Evolutionary conservation across 805 yeast genomes (phyloP).

Genomic region (Ogataea ganodermae): DNA sequence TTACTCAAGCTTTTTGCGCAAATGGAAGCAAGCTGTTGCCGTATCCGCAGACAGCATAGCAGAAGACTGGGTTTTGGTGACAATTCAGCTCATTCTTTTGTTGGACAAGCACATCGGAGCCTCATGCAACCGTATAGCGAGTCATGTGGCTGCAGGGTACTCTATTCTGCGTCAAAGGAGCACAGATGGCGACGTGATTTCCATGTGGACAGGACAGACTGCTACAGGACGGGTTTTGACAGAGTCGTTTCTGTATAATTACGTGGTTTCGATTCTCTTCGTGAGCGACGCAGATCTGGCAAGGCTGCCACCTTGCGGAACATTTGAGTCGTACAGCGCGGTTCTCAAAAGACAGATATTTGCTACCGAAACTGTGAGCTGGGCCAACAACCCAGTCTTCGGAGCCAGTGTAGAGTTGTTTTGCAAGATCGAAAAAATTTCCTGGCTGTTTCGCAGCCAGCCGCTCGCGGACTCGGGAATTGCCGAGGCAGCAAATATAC

Average conservation of each 20-base stretch:
- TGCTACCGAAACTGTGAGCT: conserved; percentile 1
- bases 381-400: conserved; percentile 16
- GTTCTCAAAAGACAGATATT: conserved; percentile 1
- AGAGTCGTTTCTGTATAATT: conserved; percentile 15
- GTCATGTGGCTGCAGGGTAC: conserved; percentile 8
- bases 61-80: conserved; percentile 12
- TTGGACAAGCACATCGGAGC: conserved; percentile 15
- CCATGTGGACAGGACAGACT: neutral
- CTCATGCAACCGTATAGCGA: conserved; percentile 1
- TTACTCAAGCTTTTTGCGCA: conserved; percentile 3
- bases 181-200: neutral
- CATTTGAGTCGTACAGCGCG: neutral
- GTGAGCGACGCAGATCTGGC: conserved; percentile 2
- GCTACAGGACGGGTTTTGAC: conserved; percentile 10
- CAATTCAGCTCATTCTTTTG: conserved; percentile 10
- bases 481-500: neutral
- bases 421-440: conserved; percentile 9
- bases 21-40: conserved; percentile 5
- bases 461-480: neutral
- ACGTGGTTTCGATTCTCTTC: conserved; percentile 12
- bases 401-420: conserved; percentile 13
- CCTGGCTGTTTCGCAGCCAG: conserved; percentile 11
- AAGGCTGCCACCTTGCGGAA: conserved; percentile 7
- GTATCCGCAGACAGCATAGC: neutral
- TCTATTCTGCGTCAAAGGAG: neutral